Evolutionary conservation across 305 asterid species (phyloP).

Genomic region (Solanum hybrid): DNA sequence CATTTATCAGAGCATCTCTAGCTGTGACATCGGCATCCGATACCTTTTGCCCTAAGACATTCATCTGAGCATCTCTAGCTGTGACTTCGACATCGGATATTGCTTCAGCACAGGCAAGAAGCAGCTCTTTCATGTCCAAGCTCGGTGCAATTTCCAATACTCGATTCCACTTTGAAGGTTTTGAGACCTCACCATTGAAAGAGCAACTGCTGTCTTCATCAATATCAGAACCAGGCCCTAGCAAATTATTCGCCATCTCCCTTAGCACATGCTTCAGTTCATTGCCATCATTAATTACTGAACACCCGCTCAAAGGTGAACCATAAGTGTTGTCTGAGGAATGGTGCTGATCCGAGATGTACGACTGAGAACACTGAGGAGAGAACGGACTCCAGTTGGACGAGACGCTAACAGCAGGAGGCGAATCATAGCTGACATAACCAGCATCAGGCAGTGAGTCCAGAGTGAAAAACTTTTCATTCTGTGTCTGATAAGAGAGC

Average conservation of each 20-base stretch:
- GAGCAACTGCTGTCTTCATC: constrained; percentile 53
- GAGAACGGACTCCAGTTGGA: constrained; percentile 67
- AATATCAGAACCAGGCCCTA: constrained; percentile 64
- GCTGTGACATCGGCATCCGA: constrained; percentile 45
- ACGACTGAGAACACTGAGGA: constrained; percentile 66
- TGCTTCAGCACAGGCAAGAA: constrained; percentile 42
- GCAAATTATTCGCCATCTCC: constrained; percentile 52
- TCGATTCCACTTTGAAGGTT: constrained; percentile 40
- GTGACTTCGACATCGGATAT: constrained; percentile 42
- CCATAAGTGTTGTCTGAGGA: constrained; percentile 41
- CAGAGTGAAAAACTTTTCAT: constrained; percentile 62
- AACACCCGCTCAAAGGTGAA: constrained; percentile 77
- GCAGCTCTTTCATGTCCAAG: constrained; percentile 61
- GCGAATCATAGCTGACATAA: constrained; percentile 34
- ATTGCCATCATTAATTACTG: constrained; percentile 54
- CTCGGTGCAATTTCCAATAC: constrained; percentile 59
- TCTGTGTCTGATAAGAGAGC: constrained; percentile 31
- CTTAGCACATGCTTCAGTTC: constrained; percentile 42
- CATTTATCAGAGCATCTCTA: constrained; percentile 56
- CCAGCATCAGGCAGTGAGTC: constrained; percentile 62
- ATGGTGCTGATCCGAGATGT: constrained; percentile 34
- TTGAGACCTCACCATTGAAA: constrained; percentile 28
- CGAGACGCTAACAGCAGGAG: constrained; percentile 49
- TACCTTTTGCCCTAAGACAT: constrained; percentile 49
- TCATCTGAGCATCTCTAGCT: constrained; percentile 59